A percentile compares a stretch with the other conserved stretches of the same genome.
Conservation (phyloP, 495 filamentous ascomycete species). For the Xylaria telfairii region DNA sequence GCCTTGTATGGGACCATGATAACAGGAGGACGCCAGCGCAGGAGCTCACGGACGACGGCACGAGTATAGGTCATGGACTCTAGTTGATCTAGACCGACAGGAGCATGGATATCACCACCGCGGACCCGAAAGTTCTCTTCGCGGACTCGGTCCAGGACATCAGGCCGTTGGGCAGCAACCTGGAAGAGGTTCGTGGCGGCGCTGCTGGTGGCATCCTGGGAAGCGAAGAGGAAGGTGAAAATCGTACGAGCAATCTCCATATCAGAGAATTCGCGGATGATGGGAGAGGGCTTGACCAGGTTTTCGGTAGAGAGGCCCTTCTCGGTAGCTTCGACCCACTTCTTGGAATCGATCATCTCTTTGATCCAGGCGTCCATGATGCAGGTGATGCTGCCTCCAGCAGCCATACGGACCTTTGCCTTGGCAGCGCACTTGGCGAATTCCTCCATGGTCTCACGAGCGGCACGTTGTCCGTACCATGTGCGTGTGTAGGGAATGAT, state of each 20-base stretch:
- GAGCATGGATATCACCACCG: conserved; percentile 74
- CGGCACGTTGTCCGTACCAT: conserved; percentile 96
- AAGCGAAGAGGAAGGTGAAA: conserved; percentile 98
- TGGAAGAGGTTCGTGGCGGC: conserved; percentile 96
- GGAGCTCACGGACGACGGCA: conserved; percentile 89
- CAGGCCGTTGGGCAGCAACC: conserved; percentile 90
- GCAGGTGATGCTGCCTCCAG: conserved; percentile 84
- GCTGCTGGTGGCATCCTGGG: conserved; percentile 93
- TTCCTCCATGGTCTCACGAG: conserved; percentile 88
- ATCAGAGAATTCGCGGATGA: conserved; percentile 87
- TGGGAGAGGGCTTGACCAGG: conserved; percentile 77
- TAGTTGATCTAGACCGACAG: conserved; percentile 79
- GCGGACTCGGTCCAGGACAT: conserved; percentile 85
- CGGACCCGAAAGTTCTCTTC: conserved; percentile 86
- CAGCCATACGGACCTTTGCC: conserved; percentile 89
- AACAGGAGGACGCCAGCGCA: conserved; percentile 95
- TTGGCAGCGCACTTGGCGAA: conserved; percentile 93
- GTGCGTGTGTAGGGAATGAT: conserved; percentile 95
- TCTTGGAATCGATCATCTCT: conserved; percentile 80
- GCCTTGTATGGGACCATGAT: conserved; percentile 96
- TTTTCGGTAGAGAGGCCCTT: conserved; percentile 69
- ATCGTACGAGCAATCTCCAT: conserved; percentile 93
- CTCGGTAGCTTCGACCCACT: conserved; percentile 72
- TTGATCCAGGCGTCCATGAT: conserved; percentile 96
- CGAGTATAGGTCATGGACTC: conserved; percentile 91